Evolutionary conservation across 2,329 filamentous ascomycete genomes (phyloP).

Genomic region (Hymenoscyphus fructigenus): DNA sequence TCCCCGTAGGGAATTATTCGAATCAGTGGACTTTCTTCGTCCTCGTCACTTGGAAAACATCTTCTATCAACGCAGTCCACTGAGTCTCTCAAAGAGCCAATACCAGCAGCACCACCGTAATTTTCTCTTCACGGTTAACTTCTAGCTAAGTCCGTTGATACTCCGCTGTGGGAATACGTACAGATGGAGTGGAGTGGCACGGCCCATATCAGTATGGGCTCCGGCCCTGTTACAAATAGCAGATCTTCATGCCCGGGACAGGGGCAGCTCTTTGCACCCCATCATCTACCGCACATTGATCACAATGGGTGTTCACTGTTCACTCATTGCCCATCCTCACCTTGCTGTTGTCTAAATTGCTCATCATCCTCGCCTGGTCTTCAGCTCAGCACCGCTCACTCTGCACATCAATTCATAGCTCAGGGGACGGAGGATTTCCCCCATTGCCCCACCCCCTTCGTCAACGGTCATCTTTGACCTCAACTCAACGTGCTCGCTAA

Average conservation of each 20-base stretch:
- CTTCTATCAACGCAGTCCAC: background rate
- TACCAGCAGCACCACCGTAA: background rate
- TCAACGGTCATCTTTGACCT: background rate
- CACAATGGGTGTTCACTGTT: background rate
- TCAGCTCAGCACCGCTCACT: background rate
- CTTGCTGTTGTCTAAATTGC: background rate
- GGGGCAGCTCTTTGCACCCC: background rate
- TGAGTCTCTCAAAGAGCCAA: background rate
- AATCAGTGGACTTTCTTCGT: background rate
- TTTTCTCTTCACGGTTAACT: background rate
- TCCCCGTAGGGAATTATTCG: background rate
- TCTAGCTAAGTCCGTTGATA: background rate
- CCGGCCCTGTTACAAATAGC: background rate
- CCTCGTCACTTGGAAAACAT: background rate
- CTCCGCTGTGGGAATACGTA: background rate
- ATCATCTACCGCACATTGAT: conserved; percentile 1
- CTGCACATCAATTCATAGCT: background rate
- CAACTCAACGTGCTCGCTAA: background rate
- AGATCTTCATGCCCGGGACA: background rate
- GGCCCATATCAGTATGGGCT: background rate
- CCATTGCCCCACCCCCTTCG: background rate
- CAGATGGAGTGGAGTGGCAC: background rate
- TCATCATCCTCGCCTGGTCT: background rate
- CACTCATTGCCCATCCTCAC: background rate
- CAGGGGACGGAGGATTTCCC: background rate